Evolutionary conservation across 257 asterid species (phyloP), one percentile per base, ranked within the genome.

Genomic region (Scutellaria baicalensis): DNA sequence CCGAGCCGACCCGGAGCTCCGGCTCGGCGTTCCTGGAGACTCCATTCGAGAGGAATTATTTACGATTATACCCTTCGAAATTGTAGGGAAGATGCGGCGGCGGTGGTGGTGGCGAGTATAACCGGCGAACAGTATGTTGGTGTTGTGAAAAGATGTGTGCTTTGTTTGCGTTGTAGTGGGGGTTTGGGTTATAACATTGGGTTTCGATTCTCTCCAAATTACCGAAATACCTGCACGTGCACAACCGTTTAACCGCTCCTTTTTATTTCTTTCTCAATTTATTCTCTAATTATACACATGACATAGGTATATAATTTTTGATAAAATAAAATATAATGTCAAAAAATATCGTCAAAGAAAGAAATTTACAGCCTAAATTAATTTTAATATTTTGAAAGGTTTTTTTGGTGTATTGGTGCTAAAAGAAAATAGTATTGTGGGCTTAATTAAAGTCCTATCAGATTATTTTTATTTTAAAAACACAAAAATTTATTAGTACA

Each of bases 1-100:
- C 69, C 95, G 85, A 61, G 74, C 89, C 7, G 96, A 82, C 23
- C 57, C 60, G 49, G 81, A 14, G 59, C 58, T 70, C 73, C 77
- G 73, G 74, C 64, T 61, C 45, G 83, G 78, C 70, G 81, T 73
- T 44, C 70, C 73, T 78, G 90, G 88, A 51, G 84, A 74, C 31
- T 73, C 84, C 92, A 84, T 68, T 62, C 54, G 79, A 75, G 49
- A 16, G 8, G 18, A 77, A 69, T 36, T 2, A 8, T 44, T 3
- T 21, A 8, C 56, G 56, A 67, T 63, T 68, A 8, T 4, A 14
- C 11, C 27, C 58, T 21, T 9, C 36, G 1, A 3, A 36, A 4
- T 18, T 54, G 27, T 49, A 10, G 36, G 23, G 45, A 16, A 23
- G 6, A 36, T 13, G 69, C 12, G 60, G 69, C 67, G 69, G 57